A percentile compares a stretch with the other conserved stretches of the same genome.
Conservation (phyloP, 2,329 filamentous ascomycete species). For the Keithomyces neogunnii region DNA sequence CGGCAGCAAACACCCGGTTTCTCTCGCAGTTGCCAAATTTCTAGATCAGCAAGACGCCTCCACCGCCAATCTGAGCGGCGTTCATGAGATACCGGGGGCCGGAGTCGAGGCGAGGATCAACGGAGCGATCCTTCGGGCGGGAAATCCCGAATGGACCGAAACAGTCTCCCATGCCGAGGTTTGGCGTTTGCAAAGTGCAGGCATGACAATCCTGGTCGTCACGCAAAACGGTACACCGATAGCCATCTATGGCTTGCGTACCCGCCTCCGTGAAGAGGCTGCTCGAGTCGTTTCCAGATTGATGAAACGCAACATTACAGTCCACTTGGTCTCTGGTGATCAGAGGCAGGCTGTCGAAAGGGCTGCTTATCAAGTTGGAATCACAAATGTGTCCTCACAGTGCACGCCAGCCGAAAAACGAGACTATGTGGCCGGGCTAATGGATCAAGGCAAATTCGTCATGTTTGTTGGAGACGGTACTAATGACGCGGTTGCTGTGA, state of each 20-base stretch:
- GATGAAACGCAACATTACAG: slow-evolving; percentile 33
- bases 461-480: slow-evolving; percentile 57
- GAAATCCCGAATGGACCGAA: slow-evolving; percentile 36
- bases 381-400: slow-evolving; percentile 32
- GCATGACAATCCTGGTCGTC: slow-evolving; percentile 20
- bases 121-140: slow-evolving; percentile 26
- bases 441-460: slow-evolving; percentile 24
- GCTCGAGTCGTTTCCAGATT: slow-evolving; percentile 34
- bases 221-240: slow-evolving; percentile 19
- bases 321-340: slow-evolving; percentile 52
- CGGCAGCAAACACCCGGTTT: slow-evolving; percentile 42
- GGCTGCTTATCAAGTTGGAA: slow-evolving; percentile 34
- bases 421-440: slow-evolving; percentile 36
- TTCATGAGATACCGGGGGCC: slow-evolving; percentile 30
- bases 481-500: slow-evolving; percentile 54
- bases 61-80: slow-evolving; percentile 12
- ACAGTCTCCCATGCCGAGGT: slow-evolving; percentile 14
- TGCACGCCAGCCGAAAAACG: slow-evolving; percentile 46
- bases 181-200: slow-evolving; percentile 10
- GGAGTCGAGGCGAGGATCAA: slow-evolving; percentile 28
- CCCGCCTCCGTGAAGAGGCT: slow-evolving; percentile 29
- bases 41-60: slow-evolving; percentile 17
- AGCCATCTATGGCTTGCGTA: slow-evolving; percentile 42
- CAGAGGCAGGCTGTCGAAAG: slow-evolving; percentile 36
- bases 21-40: slow-evolving; percentile 34